Base-by-base conservation (phyloP, 2,329 filamentous ascomycete genomes). In the Microascus cirrosus region DNA sequence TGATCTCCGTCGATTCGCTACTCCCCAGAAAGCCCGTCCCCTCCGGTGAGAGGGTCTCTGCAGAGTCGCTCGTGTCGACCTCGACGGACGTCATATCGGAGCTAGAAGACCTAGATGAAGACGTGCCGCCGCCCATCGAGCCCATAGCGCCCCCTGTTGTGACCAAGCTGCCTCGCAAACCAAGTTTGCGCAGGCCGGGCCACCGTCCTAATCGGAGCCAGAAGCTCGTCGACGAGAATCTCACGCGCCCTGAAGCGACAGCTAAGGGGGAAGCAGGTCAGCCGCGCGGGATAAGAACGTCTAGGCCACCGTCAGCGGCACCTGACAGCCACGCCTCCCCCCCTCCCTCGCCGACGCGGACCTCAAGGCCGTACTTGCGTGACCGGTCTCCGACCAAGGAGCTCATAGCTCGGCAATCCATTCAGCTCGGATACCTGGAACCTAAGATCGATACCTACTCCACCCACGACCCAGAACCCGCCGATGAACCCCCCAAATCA, bases 41-140 rank as follows among this genome's bases (percentile, higher is more conserved):
- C 20, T 24, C 45, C 5, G 12, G 22, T 3, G 18, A 3, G 11
- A n/a, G 45, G 6, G 20, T 20, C 22, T 50, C 45, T 3, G 45
- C 22, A 10, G 45, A 24, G 20, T 50, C 45, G 11, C 20, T 24
- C 22, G 45, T 32, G 4, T 32, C n/a, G 20, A 24, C 22, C 3
- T 50, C 45, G 34, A n/a, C 55, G 0, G 75, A 75, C 11, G 65
- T 66, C 0, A 69, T 75, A 6, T 80, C 78, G 0, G 78, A 81
- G 42, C 69, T 81, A 20, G 80, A 77, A 56, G 78, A 82, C 50
- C 66, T 78, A n/a, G 79, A 82, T 53, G 76, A 81, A 1, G 75
- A 79, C 12, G 60, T 59, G 18, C 57, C 45, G 7, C 32, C 42
- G 34, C 18, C 55, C 24, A 28, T 42, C 1, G 55, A 52, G 25